These are phyloP conservation scores for Penicillium nordicum DNA, from an alignment of 2,329 filamentous ascomycete genomes.

Conservation along the genomic window DNA sequence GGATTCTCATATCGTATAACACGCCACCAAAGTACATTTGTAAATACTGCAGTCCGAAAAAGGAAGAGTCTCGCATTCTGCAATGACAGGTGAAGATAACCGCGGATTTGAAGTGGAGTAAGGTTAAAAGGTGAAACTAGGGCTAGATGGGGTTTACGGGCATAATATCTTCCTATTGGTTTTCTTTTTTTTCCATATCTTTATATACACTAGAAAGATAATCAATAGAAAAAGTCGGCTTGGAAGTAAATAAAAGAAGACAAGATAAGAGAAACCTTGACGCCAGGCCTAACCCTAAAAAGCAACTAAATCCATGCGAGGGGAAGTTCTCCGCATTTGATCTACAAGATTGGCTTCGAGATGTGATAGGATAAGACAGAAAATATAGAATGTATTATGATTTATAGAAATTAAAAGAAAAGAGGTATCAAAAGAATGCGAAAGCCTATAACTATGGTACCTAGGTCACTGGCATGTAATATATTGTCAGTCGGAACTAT, in stretches of 20 bases:
- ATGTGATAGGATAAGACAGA: background rate
- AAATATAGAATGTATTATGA: background rate
- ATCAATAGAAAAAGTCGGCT: background rate
- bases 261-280: constrained; percentile 8
- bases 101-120: background rate
- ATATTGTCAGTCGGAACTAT: too few species aligned
- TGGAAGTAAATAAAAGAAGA: background rate
- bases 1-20: background rate
- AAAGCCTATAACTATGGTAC: background rate
- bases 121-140: background rate
- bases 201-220: background rate
- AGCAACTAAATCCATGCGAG: constrained; percentile 12
- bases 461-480: background rate
- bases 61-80: background rate
- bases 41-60: background rate
- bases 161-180: too few species aligned
- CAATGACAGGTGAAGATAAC: background rate
- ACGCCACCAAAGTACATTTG: background rate
- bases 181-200: background rate
- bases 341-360: background rate
- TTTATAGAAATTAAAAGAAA: background rate
- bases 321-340: constrained; percentile 9
- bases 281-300: constrained; percentile 7
- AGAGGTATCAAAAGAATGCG: constrained; percentile 8
- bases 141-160: background rate